Evolutionary conservation across 805 yeast genomes (phyloP).

Genomic region (Ogataea nakhonphanomensis): DNA sequence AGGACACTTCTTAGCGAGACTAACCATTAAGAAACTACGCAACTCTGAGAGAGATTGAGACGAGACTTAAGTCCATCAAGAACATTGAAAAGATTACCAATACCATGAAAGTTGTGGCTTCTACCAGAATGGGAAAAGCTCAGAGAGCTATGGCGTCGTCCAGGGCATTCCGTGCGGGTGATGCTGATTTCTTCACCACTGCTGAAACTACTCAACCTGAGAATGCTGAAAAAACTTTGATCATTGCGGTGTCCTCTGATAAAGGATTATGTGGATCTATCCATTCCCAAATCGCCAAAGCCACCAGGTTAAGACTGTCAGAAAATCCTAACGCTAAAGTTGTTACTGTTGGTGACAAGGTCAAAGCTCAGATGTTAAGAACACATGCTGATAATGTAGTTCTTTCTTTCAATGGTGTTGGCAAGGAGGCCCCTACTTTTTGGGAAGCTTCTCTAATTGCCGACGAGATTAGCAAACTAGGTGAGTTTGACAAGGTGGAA

Average conservation of each 20-base stretch:
- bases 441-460: slow-evolving; percentile 84
- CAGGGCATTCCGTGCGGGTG: slow-evolving; percentile 78
- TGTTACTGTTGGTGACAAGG: slow-evolving; percentile 92
- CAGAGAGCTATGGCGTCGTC: slow-evolving; percentile 91
- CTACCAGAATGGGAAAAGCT: slow-evolving; percentile 93
- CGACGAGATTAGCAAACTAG: slow-evolving; percentile 70
- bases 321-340: slow-evolving; percentile 70
- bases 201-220: slow-evolving; percentile 69
- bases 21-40: slow-evolving; percentile 75
- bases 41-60: slow-evolving; percentile 97
- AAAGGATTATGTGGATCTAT: slow-evolving; percentile 99
- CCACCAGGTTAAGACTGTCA: slow-evolving; percentile 65
- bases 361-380: slow-evolving; percentile 85
- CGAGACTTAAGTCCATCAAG: slow-evolving; percentile 95
- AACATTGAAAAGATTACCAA: slow-evolving; percentile 99
- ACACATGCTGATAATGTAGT: slow-evolving; percentile 65
- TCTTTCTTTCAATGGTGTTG: slow-evolving; percentile 83
- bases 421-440: slow-evolving; percentile 96
- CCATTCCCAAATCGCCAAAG: slow-evolving; percentile 91
- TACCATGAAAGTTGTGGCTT: slow-evolving; percentile 99
- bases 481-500: slow-evolving; percentile 73
- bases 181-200: slow-evolving; percentile 70
- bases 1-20: slow-evolving; percentile 1
- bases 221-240: slow-evolving; percentile 54
- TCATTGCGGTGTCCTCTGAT: slow-evolving; percentile 90